Conservation (phyloP, 352 stramenopile species). For the Thalassiosira hispida region DNA sequence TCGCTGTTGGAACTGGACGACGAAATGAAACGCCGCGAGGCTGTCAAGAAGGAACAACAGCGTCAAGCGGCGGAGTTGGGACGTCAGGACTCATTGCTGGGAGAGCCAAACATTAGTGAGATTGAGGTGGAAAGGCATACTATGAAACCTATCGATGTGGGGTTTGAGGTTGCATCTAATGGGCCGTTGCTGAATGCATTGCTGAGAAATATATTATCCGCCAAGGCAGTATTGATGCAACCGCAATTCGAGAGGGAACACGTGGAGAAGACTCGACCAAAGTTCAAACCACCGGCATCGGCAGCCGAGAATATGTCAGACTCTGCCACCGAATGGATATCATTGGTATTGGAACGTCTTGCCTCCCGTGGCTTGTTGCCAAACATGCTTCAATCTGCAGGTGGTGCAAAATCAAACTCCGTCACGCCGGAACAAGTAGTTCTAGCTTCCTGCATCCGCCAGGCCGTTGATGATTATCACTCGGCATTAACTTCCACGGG, state of each 20-base stretch:
- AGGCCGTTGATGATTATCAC: conserved; percentile 57
- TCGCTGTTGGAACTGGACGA: conserved; percentile 37
- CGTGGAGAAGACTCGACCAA: conserved; percentile 19
- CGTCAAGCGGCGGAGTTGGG: neutral
- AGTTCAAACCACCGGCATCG: conserved; percentile 32
- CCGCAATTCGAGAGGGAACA: conserved; percentile 18
- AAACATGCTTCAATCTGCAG: conserved; percentile 52
- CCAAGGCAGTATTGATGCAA: conserved; percentile 42
- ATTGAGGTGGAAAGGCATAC: conserved; percentile 3
- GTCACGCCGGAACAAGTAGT: conserved; percentile 76
- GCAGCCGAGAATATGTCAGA: conserved; percentile 53
- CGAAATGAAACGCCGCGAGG: conserved; percentile 40
- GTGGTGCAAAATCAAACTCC: conserved; percentile 8
- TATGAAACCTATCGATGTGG: conserved; percentile 31
- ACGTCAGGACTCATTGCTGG: conserved; percentile 6
- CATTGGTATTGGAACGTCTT: conserved; percentile 50
- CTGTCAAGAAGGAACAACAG: conserved; percentile 20
- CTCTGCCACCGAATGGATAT: conserved; percentile 67
- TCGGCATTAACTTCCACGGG: conserved; percentile 8
- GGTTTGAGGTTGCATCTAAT: conserved; percentile 55
- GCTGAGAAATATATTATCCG: conserved; percentile 70
- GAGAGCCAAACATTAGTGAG: neutral
- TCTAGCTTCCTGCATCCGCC: conserved; percentile 68
- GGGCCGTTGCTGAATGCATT: conserved; percentile 65
- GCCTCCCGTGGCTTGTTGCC: conserved; percentile 48